These are phyloP conservation scores for Bjerkandera adusta DNA, from an alignment of 1,284 basidiomycete genomes.

Conservation along the genomic window DNA sequence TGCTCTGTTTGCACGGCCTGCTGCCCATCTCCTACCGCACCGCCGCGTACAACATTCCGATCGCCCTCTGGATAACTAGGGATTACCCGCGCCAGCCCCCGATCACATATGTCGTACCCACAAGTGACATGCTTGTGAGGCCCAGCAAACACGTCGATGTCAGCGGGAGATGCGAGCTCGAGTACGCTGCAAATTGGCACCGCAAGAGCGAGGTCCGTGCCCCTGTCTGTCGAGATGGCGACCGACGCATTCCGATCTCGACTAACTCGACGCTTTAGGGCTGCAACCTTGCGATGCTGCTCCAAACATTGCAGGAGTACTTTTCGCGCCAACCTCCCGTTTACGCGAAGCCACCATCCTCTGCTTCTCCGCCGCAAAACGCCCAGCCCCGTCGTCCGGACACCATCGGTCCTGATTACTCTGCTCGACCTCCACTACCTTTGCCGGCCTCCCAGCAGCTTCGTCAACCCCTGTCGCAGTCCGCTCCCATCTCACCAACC, in stretches of 20 bases:
- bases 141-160: conserved; percentile 78
- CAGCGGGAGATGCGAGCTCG: conserved; percentile 71
- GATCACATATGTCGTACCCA: conserved; percentile 94
- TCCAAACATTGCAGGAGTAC: conserved; percentile 73
- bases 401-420: conserved; percentile 22
- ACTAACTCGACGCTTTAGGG: conserved; percentile 41
- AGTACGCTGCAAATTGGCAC: conserved; percentile 78
- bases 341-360: conserved; percentile 72
- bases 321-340: conserved; percentile 90
- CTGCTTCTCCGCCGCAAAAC: conserved; percentile 20
- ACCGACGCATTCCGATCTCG: conserved; percentile 15
- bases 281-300: conserved; percentile 62
- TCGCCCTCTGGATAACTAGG: conserved; percentile 85
- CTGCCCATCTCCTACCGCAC: conserved; percentile 83
- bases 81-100: conserved; percentile 84
- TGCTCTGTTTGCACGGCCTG: conserved; percentile 89
- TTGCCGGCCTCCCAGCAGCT: conserved; percentile 22
- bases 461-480: conserved; percentile 22
- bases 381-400: conserved; percentile 20
- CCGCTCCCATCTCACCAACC: conserved; percentile 17
- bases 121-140: conserved; percentile 86
- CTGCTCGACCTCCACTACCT: conserved; percentile 32
- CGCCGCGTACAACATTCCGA: conserved; percentile 89
- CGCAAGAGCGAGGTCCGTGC: conserved; percentile 78
- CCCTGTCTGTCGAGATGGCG: conserved; percentile 5